A percentile compares a stretch with the other conserved stretches of the same genome.
phyloP scores from a whole-genome alignment of 2,329 filamentous ascomycete species.

The Proliferodiscus dingleyae region DNA sequence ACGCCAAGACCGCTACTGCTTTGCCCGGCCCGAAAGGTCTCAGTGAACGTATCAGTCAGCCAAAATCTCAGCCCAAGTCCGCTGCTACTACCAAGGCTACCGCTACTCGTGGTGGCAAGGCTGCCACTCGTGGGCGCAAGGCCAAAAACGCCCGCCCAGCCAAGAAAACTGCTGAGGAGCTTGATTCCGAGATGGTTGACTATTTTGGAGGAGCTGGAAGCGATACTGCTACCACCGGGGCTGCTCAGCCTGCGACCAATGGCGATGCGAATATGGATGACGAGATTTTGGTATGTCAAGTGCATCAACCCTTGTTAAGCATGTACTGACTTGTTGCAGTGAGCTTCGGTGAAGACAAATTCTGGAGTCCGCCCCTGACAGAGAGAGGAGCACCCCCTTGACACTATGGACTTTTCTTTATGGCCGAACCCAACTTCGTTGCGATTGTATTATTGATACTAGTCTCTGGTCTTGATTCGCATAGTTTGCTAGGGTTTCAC shows the following conservation, averaged over 20 bases:
- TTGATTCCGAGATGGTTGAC: constrained; percentile 96
- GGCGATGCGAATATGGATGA: constrained; percentile 64
- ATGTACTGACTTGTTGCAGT: constrained; percentile 9
- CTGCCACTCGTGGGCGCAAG: constrained; percentile 31
- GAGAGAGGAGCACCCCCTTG: neutral
- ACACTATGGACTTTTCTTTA: constrained; percentile 9
- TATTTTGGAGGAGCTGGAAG: constrained; percentile 65
- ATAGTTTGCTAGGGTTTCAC: constrained; percentile 10
- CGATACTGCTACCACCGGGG: constrained; percentile 33
- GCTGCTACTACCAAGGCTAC: constrained; percentile 73
- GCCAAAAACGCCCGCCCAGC: constrained; percentile 59
- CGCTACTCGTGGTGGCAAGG: constrained; percentile 41
- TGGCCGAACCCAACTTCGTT: constrained; percentile 1
- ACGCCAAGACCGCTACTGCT: constrained; percentile 65
- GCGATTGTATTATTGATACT: constrained; percentile 15
- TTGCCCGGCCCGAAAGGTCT: constrained; percentile 68
- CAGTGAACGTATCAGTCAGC: constrained; percentile 71
- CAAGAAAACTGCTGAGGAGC: constrained; percentile 90
- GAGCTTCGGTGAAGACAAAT: neutral
- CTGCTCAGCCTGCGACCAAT: constrained; percentile 28
- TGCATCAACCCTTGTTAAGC: neutral
- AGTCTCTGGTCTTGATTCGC: neutral
- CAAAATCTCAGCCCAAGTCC: constrained; percentile 75
- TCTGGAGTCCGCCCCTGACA: neutral
- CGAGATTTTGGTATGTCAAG: constrained; percentile 43